Conservation (phyloP, 164 flowering plant genomes). For the Akebia trifoliata region DNA sequence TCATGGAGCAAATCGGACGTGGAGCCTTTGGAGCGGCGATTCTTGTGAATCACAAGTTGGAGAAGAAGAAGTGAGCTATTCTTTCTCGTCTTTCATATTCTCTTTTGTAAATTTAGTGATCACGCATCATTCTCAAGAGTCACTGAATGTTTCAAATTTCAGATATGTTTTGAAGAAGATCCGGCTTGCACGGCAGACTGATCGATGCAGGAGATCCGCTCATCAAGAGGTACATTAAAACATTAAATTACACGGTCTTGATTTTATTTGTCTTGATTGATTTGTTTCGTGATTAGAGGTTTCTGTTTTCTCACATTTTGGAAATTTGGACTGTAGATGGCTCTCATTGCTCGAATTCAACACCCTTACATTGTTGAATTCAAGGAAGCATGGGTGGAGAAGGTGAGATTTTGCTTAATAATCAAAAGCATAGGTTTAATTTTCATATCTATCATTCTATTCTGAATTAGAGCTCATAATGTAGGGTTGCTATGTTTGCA, state of each 20-base stretch:
- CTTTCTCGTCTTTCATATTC: not conserved
- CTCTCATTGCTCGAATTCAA: slow-evolving; percentile 86
- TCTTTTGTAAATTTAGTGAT: slow-evolving; percentile 3
- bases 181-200: slow-evolving; percentile 91
- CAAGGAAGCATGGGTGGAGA: slow-evolving; percentile 99
- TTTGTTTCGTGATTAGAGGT: slow-evolving; percentile 2
- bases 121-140: slow-evolving; percentile 3
- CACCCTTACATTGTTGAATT: slow-evolving; percentile 93
- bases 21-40: slow-evolving; percentile 99
- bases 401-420: slow-evolving; percentile 35
- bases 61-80: slow-evolving; percentile 68
- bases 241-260: slow-evolving; percentile 6
- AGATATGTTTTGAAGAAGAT: slow-evolving; percentile 98
- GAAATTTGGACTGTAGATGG: slow-evolving; percentile 59
- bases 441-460: not conserved
- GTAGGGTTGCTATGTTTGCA: slow-evolving; percentile 99
- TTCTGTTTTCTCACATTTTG: slow-evolving; percentile 5
- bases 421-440: not conserved
- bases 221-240: slow-evolving; percentile 84
- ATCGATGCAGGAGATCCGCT: slow-evolving; percentile 91
- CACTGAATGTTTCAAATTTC: slow-evolving; percentile 12
- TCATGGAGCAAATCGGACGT: slow-evolving; percentile 99
- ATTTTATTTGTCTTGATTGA: not conserved
- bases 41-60: slow-evolving; percentile 79
- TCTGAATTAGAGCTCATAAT: slow-evolving; percentile 21